Evolutionary conservation across 2,329 filamentous ascomycete species (phyloP).

Genomic region (Penicillium glabrum): DNA sequence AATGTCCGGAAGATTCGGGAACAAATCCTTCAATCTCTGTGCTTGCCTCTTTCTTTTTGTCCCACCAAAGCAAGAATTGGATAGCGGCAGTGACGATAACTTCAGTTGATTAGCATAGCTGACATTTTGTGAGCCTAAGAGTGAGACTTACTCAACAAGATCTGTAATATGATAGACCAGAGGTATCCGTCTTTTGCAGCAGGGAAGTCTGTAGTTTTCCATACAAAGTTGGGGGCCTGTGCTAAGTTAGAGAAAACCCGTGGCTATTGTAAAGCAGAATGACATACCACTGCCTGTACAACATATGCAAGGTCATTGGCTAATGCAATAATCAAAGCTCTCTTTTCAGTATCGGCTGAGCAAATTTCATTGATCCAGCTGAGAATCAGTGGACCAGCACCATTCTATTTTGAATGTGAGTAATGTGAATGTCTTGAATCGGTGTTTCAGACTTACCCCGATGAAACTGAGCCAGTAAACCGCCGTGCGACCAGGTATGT

Average conservation of each 20-base stretch:
- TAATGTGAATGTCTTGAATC: neutral
- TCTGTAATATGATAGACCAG: conserved; percentile 36
- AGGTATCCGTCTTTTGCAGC: conserved; percentile 37
- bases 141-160: conserved; percentile 32
- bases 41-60: neutral
- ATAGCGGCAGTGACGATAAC: neutral
- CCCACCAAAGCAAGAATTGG: neutral
- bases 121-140: neutral
- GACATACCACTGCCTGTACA: conserved; percentile 31
- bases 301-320: conserved; percentile 37
- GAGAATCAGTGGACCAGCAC: conserved; percentile 40
- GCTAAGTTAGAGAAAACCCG: neutral
- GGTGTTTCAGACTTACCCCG: conserved; percentile 25
- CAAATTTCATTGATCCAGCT: conserved; percentile 40
- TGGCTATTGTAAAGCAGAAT: neutral
- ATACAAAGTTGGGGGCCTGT: conserved; percentile 41
- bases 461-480: conserved; percentile 42
- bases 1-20: neutral
- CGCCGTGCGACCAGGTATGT: conserved; percentile 36
- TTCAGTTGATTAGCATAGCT: neutral
- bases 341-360: conserved; percentile 31
- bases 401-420: conserved; percentile 16
- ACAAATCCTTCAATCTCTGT: neutral
- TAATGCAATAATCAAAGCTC: conserved; percentile 31
- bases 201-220: conserved; percentile 44